A percentile compares a stretch with the other conserved stretches of the same genome.
Evolutionary conservation across 1,284 basidiomycete species (phyloP).

Genomic region (Cutaneotrichosporon curvatum): DNA sequence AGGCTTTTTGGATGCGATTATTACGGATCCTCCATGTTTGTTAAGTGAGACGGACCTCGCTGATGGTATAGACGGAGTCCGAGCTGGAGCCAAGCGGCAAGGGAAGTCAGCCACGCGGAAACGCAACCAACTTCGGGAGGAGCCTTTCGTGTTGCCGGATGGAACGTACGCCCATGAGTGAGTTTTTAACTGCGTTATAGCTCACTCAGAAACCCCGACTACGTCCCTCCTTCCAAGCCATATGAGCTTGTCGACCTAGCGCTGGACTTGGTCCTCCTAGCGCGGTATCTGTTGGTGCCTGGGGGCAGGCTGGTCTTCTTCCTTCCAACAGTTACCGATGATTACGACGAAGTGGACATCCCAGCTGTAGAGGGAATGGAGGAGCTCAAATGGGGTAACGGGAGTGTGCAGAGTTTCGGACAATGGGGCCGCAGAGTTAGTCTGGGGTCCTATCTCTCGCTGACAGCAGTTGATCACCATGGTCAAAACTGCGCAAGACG

Average conservation of each 20-base stretch:
- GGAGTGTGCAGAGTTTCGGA: slow-evolving; percentile 90
- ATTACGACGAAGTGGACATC: slow-evolving; percentile 80
- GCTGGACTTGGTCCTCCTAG: slow-evolving; percentile 70
- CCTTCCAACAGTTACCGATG: slow-evolving; percentile 83
- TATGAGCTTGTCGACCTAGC: slow-evolving; percentile 86
- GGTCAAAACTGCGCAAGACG: slow-evolving; percentile 57
- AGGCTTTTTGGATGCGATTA: slow-evolving; percentile 84
- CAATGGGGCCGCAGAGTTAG: slow-evolving; percentile 86
- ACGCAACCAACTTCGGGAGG: slow-evolving; percentile 34
- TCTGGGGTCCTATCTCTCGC: slow-evolving; percentile 9
- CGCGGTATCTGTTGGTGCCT: slow-evolving; percentile 76
- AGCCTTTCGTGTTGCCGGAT: slow-evolving; percentile 39
- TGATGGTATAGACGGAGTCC: slow-evolving; percentile 66
- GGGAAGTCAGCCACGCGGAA: slow-evolving; percentile 55
- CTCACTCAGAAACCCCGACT: slow-evolving; percentile 55
- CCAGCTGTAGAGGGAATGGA: slow-evolving; percentile 68
- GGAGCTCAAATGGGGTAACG: slow-evolving; percentile 62
- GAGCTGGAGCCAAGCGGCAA: slow-evolving; percentile 90
- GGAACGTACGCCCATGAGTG: slow-evolving; percentile 44
- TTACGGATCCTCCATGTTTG: slow-evolving; percentile 85
- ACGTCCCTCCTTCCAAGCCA: slow-evolving; percentile 79
- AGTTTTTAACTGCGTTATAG: slow-evolving; percentile 10
- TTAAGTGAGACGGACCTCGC: not conserved
- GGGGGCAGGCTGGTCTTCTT: slow-evolving; percentile 89
- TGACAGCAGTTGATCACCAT: slow-evolving; percentile 72